A percentile compares a stretch with the other conserved stretches of the same genome.
phyloP scores from a whole-genome alignment of 176 grass and related monocot genomes.

The Alopecurus myosuroides region DNA sequence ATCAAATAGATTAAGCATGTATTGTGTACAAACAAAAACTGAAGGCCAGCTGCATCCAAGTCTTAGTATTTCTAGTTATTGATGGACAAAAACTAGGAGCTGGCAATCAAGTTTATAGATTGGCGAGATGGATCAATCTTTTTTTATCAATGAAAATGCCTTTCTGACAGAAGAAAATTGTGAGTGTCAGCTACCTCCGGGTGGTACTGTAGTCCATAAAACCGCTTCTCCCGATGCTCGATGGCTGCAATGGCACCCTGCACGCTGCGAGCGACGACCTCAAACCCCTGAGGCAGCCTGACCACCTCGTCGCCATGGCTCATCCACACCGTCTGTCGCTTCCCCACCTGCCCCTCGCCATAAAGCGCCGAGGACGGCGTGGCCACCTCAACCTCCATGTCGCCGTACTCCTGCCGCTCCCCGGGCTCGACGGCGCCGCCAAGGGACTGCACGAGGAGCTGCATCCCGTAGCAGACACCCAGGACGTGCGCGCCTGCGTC shows the following conservation, averaged over 20 bases:
- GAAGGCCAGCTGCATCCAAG: neutral
- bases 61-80: too few species aligned
- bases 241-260: conserved; percentile 56
- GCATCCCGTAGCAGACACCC: conserved; percentile 91
- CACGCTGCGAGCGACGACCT: conserved; percentile 62
- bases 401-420: conserved; percentile 76
- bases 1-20: too few species aligned
- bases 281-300: conserved; percentile 57
- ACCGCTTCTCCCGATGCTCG: conserved; percentile 43
- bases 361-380: conserved; percentile 34
- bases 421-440: conserved; percentile 50
- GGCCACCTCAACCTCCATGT: conserved; percentile 67
- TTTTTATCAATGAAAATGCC: too few species aligned
- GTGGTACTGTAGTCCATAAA: conserved; percentile 85
- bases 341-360: conserved; percentile 8
- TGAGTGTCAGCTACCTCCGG: conserved; percentile 51
- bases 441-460: conserved; percentile 78
- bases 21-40: neutral
- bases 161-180: neutral
- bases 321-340: conserved; percentile 85
- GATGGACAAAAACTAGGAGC: too few species aligned
- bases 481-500: conserved; percentile 44
- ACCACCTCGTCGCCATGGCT: conserved; percentile 83
- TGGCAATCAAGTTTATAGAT: too few species aligned
- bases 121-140: too few species aligned